A percentile compares a stretch with the other conserved stretches of the same genome.
These are phyloP conservation scores for Saccharum officinarum DNA, from an alignment of 176 grass and related monocot genomes.

Conservation along the genomic window DNA sequence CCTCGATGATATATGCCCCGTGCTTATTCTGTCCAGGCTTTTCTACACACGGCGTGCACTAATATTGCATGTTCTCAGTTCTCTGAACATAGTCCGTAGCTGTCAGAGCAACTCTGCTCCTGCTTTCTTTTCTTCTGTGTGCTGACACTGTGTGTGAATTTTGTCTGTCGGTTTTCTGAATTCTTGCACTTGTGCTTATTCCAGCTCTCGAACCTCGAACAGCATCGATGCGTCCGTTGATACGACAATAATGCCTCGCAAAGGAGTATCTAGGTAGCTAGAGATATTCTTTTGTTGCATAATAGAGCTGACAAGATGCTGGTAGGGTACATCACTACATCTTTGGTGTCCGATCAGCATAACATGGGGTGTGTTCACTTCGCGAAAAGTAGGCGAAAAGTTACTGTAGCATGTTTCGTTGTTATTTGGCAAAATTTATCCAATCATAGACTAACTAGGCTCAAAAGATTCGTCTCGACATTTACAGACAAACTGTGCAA, in stretches of 20 bases:
- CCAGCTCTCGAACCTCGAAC: conserved; percentile 36
- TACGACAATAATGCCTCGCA: conserved; percentile 48
- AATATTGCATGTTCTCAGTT: conserved; percentile 25
- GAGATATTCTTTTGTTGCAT: conserved; percentile 24
- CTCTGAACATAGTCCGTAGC: neutral
- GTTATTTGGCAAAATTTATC: no score
- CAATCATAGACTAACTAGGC: no score
- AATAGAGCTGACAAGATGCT: conserved; percentile 22
- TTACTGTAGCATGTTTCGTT: no score
- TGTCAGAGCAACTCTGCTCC: conserved; percentile 23
- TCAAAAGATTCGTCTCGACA: no score
- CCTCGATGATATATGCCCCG: conserved; percentile 43
- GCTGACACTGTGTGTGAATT: conserved; percentile 23
- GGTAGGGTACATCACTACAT: conserved; percentile 1
- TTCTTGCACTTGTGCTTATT: conserved; percentile 15
- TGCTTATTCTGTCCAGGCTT: conserved; percentile 57
- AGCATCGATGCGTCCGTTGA: conserved; percentile 21
- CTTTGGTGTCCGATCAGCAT: no score
- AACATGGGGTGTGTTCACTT: no score
- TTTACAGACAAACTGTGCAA: no score
- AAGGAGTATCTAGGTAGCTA: conserved; percentile 23
- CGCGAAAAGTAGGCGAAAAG: no score
- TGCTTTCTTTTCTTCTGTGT: neutral
- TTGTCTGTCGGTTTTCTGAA: conserved; percentile 16
- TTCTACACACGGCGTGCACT: conserved; percentile 28